Base-by-base conservation (phyloP, 2,329 filamentous ascomycete species). In the Phaeophleospora eucalypticola region DNA sequence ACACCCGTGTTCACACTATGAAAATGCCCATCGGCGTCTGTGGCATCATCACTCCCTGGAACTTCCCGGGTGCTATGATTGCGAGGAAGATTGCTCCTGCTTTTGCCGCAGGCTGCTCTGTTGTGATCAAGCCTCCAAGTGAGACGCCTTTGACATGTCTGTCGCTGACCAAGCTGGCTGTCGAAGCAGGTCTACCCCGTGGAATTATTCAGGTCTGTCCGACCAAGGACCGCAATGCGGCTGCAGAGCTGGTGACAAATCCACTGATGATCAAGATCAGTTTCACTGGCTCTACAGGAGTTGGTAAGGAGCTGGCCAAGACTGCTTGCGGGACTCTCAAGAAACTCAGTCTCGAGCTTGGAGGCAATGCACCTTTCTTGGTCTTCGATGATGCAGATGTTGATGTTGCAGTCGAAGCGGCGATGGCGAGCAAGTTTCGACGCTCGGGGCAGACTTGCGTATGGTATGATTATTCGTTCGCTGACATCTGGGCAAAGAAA, bases 1-100 rank as follows among this genome's bases (percentile, higher is more conserved):
- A 34, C 24, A 32, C 27, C 12, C 15, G 18, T 16, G 16, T 39
- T 2, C 36, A 44, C 20, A 35, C 40, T 14, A 19, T 56, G 34
- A 54, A 52, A 24, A 43, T 64, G 41, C 61, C 62, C 4, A 45
- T 62, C 9, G 61, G 61, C 14, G 59, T 64, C 2, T 62, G 84
- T 60, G 87, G 84, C 2, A 72, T 91, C 41, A 87, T 94, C 52
- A 89, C 87, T 4, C 88, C 89, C 67, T 80, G 49, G 54, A 58
- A 58, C 40, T 58, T 58, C 27, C 48, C 52, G 8, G 71, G 70
- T 2, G 57, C 57, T 3, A 58, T 57, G 57, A 40, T 44, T 37
- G 38, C 41, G 3, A 34, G 41, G 4, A 48, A 51, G 42, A 33
- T 50, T 1, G 46, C 35, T 18, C 46, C 58, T 2, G 58, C 60